Evolutionary conservation across 202 grass and related monocot species (phyloP).

Genomic region (Schoenoplectus tabernaemontani): DNA sequence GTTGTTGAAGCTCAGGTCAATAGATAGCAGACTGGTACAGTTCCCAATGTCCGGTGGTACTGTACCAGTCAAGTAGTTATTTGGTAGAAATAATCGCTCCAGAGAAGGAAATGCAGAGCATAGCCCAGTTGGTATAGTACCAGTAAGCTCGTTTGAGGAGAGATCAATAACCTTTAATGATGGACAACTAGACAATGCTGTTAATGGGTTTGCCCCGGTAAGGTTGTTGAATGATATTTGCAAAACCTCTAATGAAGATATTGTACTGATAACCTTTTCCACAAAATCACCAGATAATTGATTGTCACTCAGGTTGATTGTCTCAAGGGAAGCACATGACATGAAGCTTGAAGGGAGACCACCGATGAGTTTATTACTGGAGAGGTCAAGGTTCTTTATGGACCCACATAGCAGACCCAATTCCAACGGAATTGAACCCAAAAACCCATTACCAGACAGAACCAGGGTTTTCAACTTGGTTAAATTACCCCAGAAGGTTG

Average conservation of each 20-base stretch:
- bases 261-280: constrained; percentile 41
- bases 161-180: constrained; percentile 66
- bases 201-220: constrained; percentile 45
- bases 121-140: constrained; percentile 49
- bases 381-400: constrained; percentile 52
- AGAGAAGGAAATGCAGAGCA: constrained; percentile 50
- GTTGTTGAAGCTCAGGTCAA: constrained; percentile 94
- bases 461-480: constrained; percentile 36
- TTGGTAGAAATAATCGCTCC: constrained; percentile 48
- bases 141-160: constrained; percentile 53
- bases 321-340: constrained; percentile 49
- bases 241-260: constrained; percentile 47
- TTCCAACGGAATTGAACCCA: constrained; percentile 45
- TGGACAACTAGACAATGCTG: constrained; percentile 42
- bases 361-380: constrained; percentile 46
- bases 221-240: constrained; percentile 84
- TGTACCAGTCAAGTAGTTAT: constrained; percentile 57
- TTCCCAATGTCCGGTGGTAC: constrained; percentile 44
- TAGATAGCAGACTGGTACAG: constrained; percentile 53
- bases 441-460: constrained; percentile 54
- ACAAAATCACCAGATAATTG: constrained; percentile 72
- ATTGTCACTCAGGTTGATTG: constrained; percentile 52
- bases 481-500: constrained; percentile 39
- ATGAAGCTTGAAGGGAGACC: constrained; percentile 52
- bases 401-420: constrained; percentile 53